These are phyloP conservation scores for Tubosaeta sp. DNA, from an alignment of 768 basidiomycete genomes.

Conservation along the genomic window DNA sequence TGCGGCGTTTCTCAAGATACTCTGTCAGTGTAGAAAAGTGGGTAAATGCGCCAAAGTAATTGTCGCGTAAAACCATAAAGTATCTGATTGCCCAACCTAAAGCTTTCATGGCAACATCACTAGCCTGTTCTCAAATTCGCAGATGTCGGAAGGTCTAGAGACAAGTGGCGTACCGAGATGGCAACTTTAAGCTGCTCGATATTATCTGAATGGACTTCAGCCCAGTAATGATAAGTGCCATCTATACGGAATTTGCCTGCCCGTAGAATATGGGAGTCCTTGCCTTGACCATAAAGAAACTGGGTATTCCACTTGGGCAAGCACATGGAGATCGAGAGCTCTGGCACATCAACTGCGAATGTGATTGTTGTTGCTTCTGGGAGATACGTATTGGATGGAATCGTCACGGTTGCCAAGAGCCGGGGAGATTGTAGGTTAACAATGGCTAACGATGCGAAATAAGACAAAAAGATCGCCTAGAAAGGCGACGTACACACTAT, in stretches of 20 bases:
- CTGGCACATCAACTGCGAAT: constrained; percentile 58
- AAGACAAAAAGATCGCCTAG: background rate
- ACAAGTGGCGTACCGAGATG: constrained; percentile 44
- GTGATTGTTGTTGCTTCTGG: constrained; percentile 65
- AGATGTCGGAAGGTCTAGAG: background rate
- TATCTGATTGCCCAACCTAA: constrained; percentile 89
- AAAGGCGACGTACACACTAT: constrained; percentile 47
- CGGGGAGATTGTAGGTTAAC: constrained; percentile 59
- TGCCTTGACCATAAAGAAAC: constrained; percentile 57
- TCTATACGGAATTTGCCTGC: constrained; percentile 52
- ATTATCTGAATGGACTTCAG: constrained; percentile 61
- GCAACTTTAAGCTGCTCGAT: constrained; percentile 74
- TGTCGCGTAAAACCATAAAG: constrained; percentile 85
- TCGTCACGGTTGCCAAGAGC: constrained; percentile 46
- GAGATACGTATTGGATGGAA: constrained; percentile 70
- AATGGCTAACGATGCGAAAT: constrained; percentile 49
- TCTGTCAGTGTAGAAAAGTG: constrained; percentile 87
- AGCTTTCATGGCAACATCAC: constrained; percentile 57
- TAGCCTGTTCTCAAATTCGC: constrained; percentile 34
- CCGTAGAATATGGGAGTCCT: constrained; percentile 59
- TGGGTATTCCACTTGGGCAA: constrained; percentile 91
- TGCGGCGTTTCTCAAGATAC: constrained; percentile 67
- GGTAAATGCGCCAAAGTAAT: constrained; percentile 92
- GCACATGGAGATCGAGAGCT: constrained; percentile 54
- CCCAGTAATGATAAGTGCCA: constrained; percentile 72